A percentile compares a stretch with the other conserved stretches of the same genome.
Conservation (phyloP, 1,139 yeast species). For the Suhomyces kunorum region DNA sequence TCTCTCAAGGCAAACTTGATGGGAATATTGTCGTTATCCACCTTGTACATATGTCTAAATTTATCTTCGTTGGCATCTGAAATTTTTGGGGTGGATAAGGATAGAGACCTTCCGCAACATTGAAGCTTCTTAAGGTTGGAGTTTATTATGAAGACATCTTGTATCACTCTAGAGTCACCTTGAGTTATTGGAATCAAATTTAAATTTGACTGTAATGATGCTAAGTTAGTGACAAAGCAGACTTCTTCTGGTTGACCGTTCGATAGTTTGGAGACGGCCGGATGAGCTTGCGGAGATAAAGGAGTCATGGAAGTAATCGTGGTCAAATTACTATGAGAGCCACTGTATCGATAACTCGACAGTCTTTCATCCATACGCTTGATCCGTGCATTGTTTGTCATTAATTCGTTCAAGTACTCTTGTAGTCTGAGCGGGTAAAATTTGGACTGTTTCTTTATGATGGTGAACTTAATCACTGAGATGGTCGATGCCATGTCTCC, state of each 20-base stretch:
- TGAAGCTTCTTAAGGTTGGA: constrained; percentile 73
- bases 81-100: constrained; percentile 61
- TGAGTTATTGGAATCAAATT: constrained; percentile 68
- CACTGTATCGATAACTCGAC: constrained; percentile 14
- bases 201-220: constrained; percentile 75
- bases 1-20: constrained; percentile 71
- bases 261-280: constrained; percentile 29
- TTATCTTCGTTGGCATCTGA: constrained; percentile 81
- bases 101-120: constrained; percentile 83
- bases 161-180: constrained; percentile 58
- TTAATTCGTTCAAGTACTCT: constrained; percentile 65
- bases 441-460: constrained; percentile 54
- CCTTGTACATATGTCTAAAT: constrained; percentile 72
- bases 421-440: constrained; percentile 62
- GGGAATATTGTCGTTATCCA: constrained; percentile 49
- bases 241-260: constrained; percentile 42
- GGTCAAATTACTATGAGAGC: constrained; percentile 1
- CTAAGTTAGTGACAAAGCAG: constrained; percentile 76
- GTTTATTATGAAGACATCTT: constrained; percentile 65
- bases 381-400: constrained; percentile 55
- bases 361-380: constrained; percentile 34
- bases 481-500: constrained; percentile 72
- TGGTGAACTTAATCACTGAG: constrained; percentile 58
- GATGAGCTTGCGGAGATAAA: neutral
- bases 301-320: constrained; percentile 1